Conservation (phyloP, 2,329 filamentous ascomycete genomes). For the Fusarium lyarnte region DNA sequence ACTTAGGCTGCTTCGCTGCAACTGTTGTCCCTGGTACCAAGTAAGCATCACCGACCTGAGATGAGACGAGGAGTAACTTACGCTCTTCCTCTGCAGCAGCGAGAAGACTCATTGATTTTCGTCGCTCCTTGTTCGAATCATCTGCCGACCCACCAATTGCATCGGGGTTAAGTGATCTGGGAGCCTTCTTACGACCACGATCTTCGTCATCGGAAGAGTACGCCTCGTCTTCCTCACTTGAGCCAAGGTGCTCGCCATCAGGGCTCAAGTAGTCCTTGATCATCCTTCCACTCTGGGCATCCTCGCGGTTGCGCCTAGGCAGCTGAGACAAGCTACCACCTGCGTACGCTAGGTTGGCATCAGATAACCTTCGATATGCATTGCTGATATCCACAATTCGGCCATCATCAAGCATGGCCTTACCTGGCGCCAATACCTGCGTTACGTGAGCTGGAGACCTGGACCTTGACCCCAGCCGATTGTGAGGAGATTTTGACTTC, state of each 20-base stretch:
- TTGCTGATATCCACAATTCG: constrained; percentile 72
- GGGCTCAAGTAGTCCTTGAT: constrained; percentile 74
- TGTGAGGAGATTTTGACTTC: constrained; percentile 64
- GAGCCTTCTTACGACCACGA: constrained; percentile 67
- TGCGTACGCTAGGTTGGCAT: constrained; percentile 73
- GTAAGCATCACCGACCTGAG: not conserved
- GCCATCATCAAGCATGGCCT: constrained; percentile 67
- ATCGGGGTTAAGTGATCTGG: constrained; percentile 56
- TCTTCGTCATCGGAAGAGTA: constrained; percentile 74
- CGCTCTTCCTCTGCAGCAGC: constrained; percentile 83
- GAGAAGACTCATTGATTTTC: constrained; percentile 68
- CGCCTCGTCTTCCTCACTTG: constrained; percentile 76
- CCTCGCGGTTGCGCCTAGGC: constrained; percentile 63
- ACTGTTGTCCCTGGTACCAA: constrained; percentile 60
- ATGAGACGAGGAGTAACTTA: constrained; percentile 55
- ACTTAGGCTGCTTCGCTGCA: constrained; percentile 57
- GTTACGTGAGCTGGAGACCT: constrained; percentile 46
- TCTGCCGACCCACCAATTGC: constrained; percentile 50
- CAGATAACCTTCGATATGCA: constrained; percentile 76
- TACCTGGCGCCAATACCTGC: constrained; percentile 44
- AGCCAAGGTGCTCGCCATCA: constrained; percentile 73
- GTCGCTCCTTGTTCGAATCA: constrained; percentile 51
- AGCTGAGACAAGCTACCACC: constrained; percentile 71
- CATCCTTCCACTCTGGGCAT: constrained; percentile 63
- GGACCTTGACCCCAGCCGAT: constrained; percentile 55